These are phyloP conservation scores for Vaccinium darrowii DNA, from an alignment of 148 eudicot species.

Conservation along the genomic window DNA sequence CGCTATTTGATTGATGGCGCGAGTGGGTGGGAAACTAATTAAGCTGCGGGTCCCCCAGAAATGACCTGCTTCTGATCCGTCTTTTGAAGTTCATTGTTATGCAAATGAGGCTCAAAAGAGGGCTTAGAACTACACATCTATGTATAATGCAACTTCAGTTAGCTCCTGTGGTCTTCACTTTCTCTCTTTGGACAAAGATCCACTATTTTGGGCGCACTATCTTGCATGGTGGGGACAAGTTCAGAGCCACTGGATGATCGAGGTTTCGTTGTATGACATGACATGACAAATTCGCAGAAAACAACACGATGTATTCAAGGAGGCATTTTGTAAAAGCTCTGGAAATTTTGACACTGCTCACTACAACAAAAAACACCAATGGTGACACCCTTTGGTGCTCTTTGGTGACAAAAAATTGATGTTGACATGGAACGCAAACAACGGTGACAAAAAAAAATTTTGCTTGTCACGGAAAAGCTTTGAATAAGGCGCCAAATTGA, in stretches of 20 bases:
- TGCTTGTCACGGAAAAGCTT: no score
- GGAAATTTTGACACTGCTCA: slow-evolving; percentile 59
- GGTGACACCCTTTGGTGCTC: no score
- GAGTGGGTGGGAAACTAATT: no score
- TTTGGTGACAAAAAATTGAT: no score
- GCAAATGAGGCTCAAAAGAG: slow-evolving; percentile 77
- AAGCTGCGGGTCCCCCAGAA: no score
- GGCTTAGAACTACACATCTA: slow-evolving; percentile 65
- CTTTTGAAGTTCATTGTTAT: slow-evolving; percentile 45
- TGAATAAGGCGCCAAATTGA: no score
- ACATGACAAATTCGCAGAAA: slow-evolving; percentile 78
- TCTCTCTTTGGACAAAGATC: slow-evolving; percentile 70
- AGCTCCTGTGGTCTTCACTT: slow-evolving; percentile 74
- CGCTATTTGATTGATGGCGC: no score
- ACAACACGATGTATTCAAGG: slow-evolving; percentile 74
- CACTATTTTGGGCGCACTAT: slow-evolving; percentile 75
- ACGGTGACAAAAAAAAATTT: no score
- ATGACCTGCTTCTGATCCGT: no score
- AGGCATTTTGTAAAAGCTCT: slow-evolving; percentile 76
- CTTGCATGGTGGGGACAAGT: slow-evolving; percentile 87
- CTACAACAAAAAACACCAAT: no score
- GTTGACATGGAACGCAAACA: no score
- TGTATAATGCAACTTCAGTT: slow-evolving; percentile 72
- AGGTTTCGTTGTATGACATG: slow-evolving; percentile 73
- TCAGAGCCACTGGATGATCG: slow-evolving; percentile 68